phyloP scores from a whole-genome alignment of 164 flowering plant genomes.

The Dillenia turbinata region DNA sequence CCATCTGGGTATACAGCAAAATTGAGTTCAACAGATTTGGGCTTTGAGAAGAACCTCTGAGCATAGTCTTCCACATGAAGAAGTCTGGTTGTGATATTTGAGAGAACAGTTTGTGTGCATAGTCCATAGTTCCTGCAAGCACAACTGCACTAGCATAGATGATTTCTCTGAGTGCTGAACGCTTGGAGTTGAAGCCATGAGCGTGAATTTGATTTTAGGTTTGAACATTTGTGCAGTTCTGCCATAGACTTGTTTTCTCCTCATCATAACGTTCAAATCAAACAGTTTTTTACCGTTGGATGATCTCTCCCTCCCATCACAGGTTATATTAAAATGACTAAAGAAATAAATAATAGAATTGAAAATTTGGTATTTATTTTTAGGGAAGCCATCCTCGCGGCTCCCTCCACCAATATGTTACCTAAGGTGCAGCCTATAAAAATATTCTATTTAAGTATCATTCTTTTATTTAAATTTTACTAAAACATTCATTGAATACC shows the following conservation, averaged over 20 bases:
- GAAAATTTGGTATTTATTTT: no score
- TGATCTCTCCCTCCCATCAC: slow-evolving; percentile 1
- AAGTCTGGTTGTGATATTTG: slow-evolving; percentile 55
- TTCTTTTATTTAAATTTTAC: no score
- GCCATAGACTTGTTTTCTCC: slow-evolving; percentile 49
- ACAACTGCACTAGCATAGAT: slow-evolving; percentile 39
- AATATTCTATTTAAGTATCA: no score
- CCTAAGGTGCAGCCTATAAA: no score
- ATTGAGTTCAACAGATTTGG: slow-evolving; percentile 40
- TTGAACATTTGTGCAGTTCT: slow-evolving; percentile 33
- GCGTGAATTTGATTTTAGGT: slow-evolving; percentile 65
- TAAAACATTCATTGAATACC: no score
- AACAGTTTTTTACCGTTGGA: neutral
- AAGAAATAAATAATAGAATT: no score
- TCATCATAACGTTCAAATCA: slow-evolving; percentile 24
- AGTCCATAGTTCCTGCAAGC: slow-evolving; percentile 35
- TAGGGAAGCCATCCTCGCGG: no score
- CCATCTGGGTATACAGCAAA: slow-evolving; percentile 53
- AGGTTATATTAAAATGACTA: no score
- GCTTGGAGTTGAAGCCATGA: slow-evolving; percentile 51
- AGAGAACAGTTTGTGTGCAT: slow-evolving; percentile 64
- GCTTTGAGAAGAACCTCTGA: slow-evolving; percentile 70
- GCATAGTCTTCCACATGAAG: slow-evolving; percentile 76
- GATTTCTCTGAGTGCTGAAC: slow-evolving; percentile 52
- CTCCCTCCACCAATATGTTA: no score